These are phyloP conservation scores for Jackrogersella minutella DNA, from an alignment of 495 filamentous ascomycete genomes.

Conservation along the genomic window DNA sequence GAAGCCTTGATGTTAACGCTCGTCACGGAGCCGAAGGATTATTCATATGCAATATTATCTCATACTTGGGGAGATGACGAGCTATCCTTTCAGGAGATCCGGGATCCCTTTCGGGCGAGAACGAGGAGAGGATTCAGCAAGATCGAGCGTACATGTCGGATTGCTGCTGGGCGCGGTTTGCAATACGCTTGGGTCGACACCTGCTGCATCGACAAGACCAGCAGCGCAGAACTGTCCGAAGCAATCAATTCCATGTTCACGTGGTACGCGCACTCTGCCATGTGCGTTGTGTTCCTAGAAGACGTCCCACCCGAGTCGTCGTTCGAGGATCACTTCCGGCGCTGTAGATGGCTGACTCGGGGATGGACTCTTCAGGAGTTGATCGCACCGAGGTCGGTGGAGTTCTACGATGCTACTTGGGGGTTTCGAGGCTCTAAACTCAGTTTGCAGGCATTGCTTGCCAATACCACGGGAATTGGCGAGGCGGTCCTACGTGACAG, in stretches of 20 bases:
- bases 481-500: not conserved
- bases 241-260: no score
- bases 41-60: constrained; percentile 54
- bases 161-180: no score
- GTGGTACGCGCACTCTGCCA: no score
- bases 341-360: constrained; percentile 48
- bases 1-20: not conserved
- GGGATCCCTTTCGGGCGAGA: not conserved
- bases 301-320: constrained; percentile 41
- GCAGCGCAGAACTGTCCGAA: no score
- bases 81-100: constrained; percentile 45
- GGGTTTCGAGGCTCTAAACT: not conserved
- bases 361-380: constrained; percentile 54
- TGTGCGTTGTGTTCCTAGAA: constrained; percentile 53
- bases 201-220: no score
- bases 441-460: constrained; percentile 7
- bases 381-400: constrained; percentile 41
- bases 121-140: constrained; percentile 30
- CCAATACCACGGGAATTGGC: constrained; percentile 21
- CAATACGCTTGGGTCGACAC: no score
- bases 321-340: constrained; percentile 1
- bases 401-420: constrained; percentile 43
- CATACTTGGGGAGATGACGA: constrained; percentile 55
- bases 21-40: not conserved
- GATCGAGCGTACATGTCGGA: no score